A percentile compares a stretch with the other conserved stretches of the same genome.
Conservation (phyloP, 2,329 filamentous ascomycete genomes). For the Ascochyta lentis region DNA sequence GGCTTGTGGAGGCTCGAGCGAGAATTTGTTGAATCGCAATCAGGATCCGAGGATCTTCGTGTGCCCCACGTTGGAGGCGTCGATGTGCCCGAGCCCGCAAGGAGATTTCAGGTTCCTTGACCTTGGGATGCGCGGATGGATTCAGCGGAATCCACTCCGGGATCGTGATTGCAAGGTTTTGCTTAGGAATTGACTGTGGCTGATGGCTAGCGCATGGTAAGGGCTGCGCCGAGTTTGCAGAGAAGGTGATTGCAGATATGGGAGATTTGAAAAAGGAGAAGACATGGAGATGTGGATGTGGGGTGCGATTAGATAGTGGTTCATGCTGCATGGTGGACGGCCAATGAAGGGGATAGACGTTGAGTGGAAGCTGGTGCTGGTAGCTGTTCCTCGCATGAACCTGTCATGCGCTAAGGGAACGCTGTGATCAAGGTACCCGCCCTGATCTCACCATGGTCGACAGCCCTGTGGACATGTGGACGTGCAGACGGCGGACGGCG, state of each 20-base stretch:
- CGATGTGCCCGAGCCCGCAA: constrained; percentile 10
- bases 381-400: constrained; percentile 17
- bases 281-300: not conserved
- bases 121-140: constrained; percentile 3
- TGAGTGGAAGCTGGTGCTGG: not conserved
- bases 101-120: constrained; percentile 5
- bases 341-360: not conserved
- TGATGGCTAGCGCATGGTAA: constrained; percentile 14
- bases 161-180: constrained; percentile 17
- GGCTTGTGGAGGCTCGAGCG: constrained; percentile 11
- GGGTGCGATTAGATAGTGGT: not conserved
- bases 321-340: not conserved
- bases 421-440: constrained; percentile 7
- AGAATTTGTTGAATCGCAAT: constrained; percentile 1
- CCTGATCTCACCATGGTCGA: not conserved
- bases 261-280: not conserved
- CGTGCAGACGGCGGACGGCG: too few species aligned
- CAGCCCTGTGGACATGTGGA: constrained; percentile 2
- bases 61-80: constrained; percentile 11
- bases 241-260: not conserved
- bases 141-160: constrained; percentile 13
- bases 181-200: constrained; percentile 16
- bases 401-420: constrained; percentile 3
- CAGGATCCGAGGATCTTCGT: constrained; percentile 12
- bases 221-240: constrained; percentile 1